Conservation (phyloP, 2,329 filamentous ascomycete species). For the Incumbomyces lentus region DNA sequence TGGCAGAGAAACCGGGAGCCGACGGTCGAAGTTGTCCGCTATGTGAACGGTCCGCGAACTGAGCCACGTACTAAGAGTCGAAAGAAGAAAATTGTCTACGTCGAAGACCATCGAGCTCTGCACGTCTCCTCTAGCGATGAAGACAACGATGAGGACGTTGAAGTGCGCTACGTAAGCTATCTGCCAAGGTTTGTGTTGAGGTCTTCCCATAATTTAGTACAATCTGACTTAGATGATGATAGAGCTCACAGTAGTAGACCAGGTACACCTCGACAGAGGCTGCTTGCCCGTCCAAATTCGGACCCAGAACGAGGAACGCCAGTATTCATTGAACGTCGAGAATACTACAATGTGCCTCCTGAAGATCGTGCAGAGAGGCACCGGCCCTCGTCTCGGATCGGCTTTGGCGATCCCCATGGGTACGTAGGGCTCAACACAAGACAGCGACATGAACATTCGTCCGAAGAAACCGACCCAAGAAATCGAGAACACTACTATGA, state of each 20-base stretch:
- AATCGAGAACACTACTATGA: slow-evolving; percentile 1
- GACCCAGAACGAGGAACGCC: neutral
- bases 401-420: neutral
- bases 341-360: neutral
- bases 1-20: neutral
- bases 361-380: neutral
- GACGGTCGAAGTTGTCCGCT: slow-evolving; percentile 1
- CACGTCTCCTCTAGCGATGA: neutral
- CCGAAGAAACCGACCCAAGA: neutral
- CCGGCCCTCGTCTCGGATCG: neutral
- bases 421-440: neutral
- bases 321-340: neutral
- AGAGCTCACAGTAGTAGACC: neutral
- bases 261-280: neutral
- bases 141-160: neutral
- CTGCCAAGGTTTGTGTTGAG: neutral
- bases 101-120: neutral
- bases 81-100: slow-evolving; percentile 1
- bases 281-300: neutral
- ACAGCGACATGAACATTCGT: neutral
- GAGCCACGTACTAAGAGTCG: neutral
- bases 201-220: too few species aligned
- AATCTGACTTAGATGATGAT: neutral
- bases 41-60: neutral
- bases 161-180: slow-evolving; percentile 1